A percentile compares a stretch with the other conserved stretches of the same genome.
Evolutionary conservation across 2,329 filamentous ascomycete genomes (phyloP).

Genomic region (Arthrocladium fulminans): DNA sequence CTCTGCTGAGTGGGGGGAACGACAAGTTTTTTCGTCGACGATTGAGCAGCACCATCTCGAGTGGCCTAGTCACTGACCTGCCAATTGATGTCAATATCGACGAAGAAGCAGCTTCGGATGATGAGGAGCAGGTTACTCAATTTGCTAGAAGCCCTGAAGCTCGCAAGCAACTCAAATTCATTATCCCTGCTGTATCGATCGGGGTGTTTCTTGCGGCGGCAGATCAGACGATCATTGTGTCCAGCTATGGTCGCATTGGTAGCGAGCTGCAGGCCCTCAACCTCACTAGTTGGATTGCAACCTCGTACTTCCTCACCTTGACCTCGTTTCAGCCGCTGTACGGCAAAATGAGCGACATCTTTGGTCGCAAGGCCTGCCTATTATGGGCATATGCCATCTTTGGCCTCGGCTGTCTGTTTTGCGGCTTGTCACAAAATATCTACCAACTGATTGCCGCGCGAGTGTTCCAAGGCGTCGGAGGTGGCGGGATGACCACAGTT

Average conservation of each 20-base stretch:
- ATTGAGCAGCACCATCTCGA: slow-evolving; percentile 1
- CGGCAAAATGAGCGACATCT: slow-evolving; percentile 39
- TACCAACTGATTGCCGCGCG: slow-evolving; percentile 56
- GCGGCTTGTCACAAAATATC: slow-evolving; percentile 57
- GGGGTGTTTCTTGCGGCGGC: slow-evolving; percentile 64
- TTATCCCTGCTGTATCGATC: slow-evolving; percentile 53
- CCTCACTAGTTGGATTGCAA: slow-evolving; percentile 67
- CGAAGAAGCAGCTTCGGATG: neutral
- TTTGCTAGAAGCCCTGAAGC: neutral
- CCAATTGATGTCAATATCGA: neutral
- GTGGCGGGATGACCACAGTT: slow-evolving; percentile 68
- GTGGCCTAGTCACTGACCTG: neutral
- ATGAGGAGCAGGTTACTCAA: neutral
- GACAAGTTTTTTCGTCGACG: neutral
- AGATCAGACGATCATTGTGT: slow-evolving; percentile 69
- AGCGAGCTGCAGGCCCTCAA: slow-evolving; percentile 66
- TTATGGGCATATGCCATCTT: slow-evolving; percentile 35
- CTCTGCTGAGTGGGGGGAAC: neutral
- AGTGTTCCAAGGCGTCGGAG: slow-evolving; percentile 60
- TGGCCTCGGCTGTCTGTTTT: slow-evolving; percentile 32
- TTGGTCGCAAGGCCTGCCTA: slow-evolving; percentile 35
- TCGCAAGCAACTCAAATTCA: slow-evolving; percentile 43
- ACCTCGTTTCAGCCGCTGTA: slow-evolving; percentile 68
- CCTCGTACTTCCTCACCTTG: slow-evolving; percentile 61
- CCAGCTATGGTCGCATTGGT: slow-evolving; percentile 69